phyloP scores from a whole-genome alignment of 176 grass and related monocot genomes.

The Aegilops bicornis region DNA sequence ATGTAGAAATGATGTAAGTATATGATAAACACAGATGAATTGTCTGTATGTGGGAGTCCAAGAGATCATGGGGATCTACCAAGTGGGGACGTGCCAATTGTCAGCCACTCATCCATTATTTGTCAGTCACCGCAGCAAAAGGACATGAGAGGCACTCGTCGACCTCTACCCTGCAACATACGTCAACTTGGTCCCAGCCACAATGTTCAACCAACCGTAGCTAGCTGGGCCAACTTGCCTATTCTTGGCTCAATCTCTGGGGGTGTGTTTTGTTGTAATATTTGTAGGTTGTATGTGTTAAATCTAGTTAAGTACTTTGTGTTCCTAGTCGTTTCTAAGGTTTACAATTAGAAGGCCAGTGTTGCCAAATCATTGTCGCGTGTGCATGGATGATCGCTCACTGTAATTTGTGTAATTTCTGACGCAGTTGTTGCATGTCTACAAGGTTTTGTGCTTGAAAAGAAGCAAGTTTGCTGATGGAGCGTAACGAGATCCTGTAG shows the following conservation, averaged over 20 bases:
- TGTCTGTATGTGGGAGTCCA: conserved; percentile 25
- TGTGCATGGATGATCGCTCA: neutral
- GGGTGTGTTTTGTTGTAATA: neutral
- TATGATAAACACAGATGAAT: conserved; percentile 18
- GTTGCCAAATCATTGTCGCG: neutral
- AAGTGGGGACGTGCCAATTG: conserved; percentile 43
- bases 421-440: neutral
- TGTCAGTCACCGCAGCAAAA: conserved; percentile 32
- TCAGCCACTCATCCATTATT: conserved; percentile 28
- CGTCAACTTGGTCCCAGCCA: neutral
- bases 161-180: neutral
- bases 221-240: neutral
- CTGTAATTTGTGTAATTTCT: neutral
- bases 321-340: neutral
- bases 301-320: neutral
- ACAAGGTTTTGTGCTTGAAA: neutral
- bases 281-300: neutral
- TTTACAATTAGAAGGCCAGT: neutral
- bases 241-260: neutral
- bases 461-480: neutral
- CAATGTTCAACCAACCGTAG: neutral
- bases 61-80: conserved; percentile 48
- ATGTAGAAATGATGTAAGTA: conserved; percentile 14
- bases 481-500: neutral
- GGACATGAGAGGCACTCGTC: neutral